A percentile compares a stretch with the other conserved stretches of the same genome.
Evolutionary conservation across 495 filamentous ascomycete genomes (phyloP).

Genomic region (Schizothecium vesticola): DNA sequence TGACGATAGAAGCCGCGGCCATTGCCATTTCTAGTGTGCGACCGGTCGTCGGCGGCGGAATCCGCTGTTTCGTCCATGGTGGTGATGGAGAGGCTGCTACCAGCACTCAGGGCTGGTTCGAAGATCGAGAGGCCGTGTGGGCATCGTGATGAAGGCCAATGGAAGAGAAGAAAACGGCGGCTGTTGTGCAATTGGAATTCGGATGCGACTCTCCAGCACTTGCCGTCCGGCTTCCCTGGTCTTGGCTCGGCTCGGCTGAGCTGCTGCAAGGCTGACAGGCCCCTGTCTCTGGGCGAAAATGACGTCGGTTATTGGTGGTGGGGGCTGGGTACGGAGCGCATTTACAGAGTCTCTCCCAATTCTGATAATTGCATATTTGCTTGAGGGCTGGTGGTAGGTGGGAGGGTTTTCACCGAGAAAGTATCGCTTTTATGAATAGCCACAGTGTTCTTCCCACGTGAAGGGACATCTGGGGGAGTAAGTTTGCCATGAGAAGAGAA

Average conservation of each 20-base stretch:
- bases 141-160: conserved; percentile 6
- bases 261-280: neutral
- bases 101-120: conserved; percentile 4
- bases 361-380: neutral
- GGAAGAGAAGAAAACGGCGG: neutral
- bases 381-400: neutral
- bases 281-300: neutral
- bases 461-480: no score
- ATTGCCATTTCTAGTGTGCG: conserved; percentile 28
- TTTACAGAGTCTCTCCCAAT: neutral
- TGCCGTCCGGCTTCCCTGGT: neutral
- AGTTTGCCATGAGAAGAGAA: neutral
- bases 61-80: conserved; percentile 29
- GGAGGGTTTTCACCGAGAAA: no score
- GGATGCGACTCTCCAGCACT: neutral
- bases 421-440: no score
- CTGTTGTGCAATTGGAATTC: neutral
- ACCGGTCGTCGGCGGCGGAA: conserved; percentile 14
- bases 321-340: neutral
- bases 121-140: neutral
- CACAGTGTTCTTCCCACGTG: no score
- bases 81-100: conserved; percentile 3
- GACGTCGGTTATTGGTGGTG: neutral
- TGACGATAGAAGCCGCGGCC: conserved; percentile 48
- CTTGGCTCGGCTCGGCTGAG: neutral